Percentiles rank a stretch among this genome's conserved stretches.
Evolutionary conservation across 2,329 filamentous ascomycete genomes (phyloP).

Genomic region (Rugonectria rugulosa): DNA sequence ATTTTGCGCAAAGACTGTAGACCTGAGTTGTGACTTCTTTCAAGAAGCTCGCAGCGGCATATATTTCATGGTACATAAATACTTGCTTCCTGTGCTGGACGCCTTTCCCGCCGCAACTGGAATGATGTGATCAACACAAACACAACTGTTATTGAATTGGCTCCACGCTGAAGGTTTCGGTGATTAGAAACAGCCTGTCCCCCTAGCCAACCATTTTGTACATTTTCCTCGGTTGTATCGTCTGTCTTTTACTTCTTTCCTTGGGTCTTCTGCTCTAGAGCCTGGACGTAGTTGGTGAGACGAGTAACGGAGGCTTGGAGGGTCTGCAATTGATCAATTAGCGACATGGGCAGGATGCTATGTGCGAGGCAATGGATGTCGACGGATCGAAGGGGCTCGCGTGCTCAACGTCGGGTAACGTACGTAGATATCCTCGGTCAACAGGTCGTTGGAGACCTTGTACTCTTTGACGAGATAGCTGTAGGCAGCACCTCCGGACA

Average conservation of each 20-base stretch:
- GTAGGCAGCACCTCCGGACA: conserved; percentile 84
- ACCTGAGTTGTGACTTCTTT: conserved; percentile 13
- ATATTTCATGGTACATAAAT: conserved; percentile 23
- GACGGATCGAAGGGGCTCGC: background rate
- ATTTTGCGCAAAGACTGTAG: background rate
- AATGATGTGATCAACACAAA: conserved; percentile 13
- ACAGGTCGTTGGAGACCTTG: conserved; percentile 88
- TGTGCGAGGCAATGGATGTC: background rate
- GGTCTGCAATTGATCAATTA: conserved; percentile 60
- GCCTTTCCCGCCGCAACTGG: conserved; percentile 7
- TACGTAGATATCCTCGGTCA: conserved; percentile 97
- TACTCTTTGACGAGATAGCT: conserved; percentile 95
- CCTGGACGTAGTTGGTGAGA: conserved; percentile 83
- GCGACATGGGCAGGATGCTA: background rate
- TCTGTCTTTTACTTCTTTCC: conserved; percentile 70
- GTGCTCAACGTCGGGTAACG: conserved; percentile 50
- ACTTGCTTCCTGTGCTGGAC: conserved; percentile 14
- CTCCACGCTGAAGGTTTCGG: conserved; percentile 18
- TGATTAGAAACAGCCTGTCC: conserved; percentile 12
- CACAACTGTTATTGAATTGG: conserved; percentile 17
- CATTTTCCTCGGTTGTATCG: conserved; percentile 20
- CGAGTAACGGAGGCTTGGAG: conserved; percentile 88
- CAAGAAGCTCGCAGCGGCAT: conserved; percentile 20
- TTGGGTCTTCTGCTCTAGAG: conserved; percentile 81
- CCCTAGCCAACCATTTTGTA: conserved; percentile 28